Base-by-base conservation (phyloP, 768 basidiomycete species). In the Podaxis rugospora region DNA sequence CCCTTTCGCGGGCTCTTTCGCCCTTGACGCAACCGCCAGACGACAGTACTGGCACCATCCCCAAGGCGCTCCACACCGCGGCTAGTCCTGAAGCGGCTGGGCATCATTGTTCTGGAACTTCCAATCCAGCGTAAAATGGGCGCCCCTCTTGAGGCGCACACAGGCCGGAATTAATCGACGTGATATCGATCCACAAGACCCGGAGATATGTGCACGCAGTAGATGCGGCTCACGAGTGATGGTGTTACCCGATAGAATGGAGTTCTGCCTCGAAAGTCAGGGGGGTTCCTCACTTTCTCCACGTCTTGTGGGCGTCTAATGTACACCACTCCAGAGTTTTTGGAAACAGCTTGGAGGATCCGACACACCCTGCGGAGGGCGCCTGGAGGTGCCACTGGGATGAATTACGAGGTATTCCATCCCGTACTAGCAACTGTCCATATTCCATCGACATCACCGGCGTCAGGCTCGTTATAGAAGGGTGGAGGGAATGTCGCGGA, bases 381-480 rank as follows among this genome's bases (percentile, higher is more conserved):
- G n/a, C 16, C 42, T 14, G 42, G 18, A 44, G 11, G 23, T 21
- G 23, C 23, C 18, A 11, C 13, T 2, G 47, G 25, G 47, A 23
- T 27, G 18, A 44, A 16, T 5, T 49, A 27, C 47, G 11, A 11
- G 47, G 21, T 13, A 23, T 49, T 23, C 47, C 21, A 49, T 23
- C 25, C 46, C 21, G 7, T 14, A 5, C 23, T 23, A 25, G 4
- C n/a, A 5, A 42, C 18, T 49, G 18, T 35, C 44, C 44, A 27
- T 25, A 49, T 25, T 25, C 9, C 21, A 27, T 11, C 21, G 47
- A 23, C 13, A 50, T 36, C 35, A 37, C 81, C 21, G 73, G 77
- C 44, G 70, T 80, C 4, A n/a, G 39, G 3, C 40, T 44, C 35
- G 13, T 18, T 42, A 25, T 40, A 47, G 57, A 57, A 57, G 28